phyloP scores from a whole-genome alignment of 306 rosid species.

The Sechiopsis laciniata region DNA sequence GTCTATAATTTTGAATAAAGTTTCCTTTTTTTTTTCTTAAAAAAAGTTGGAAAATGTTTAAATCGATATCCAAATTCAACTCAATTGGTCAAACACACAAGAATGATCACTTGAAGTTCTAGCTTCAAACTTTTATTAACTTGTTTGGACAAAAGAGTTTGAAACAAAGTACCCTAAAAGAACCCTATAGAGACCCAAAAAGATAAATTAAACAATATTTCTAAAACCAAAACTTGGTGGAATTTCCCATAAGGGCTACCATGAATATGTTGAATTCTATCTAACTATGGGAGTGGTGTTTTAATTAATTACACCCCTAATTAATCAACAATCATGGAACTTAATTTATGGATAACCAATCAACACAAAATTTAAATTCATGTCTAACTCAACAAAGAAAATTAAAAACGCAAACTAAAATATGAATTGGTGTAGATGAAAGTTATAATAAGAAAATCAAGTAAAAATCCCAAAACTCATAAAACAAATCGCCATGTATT shows the following conservation, averaged over 20 bases:
- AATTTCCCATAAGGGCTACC: not conserved
- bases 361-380: not conserved
- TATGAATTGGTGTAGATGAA: not conserved
- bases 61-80: too few relatives aligned
- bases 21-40: too few relatives aligned
- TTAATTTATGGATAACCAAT: not conserved
- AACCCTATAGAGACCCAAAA: not conserved
- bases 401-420: not conserved
- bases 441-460: not conserved
- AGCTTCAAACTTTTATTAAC: not conserved
- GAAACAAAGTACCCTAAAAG: not conserved
- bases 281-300: not conserved
- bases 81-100: not conserved
- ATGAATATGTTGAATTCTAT: not conserved
- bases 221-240: slow-evolving; percentile 1
- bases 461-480: not conserved
- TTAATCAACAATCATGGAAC: not conserved
- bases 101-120: not conserved
- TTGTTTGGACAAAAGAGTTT: not conserved
- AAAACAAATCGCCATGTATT: not conserved
- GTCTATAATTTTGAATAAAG: not conserved
- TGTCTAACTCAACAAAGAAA: not conserved
- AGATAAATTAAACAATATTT: not conserved
- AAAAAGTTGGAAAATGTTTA: too few relatives aligned
- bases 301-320: not conserved